Percentiles rank a stretch among this genome's conserved stretches.
These are phyloP conservation scores for Stagonosporopsis chrysanthemi DNA, from an alignment of 2,329 filamentous ascomycete genomes.

Conservation along the genomic window DNA sequence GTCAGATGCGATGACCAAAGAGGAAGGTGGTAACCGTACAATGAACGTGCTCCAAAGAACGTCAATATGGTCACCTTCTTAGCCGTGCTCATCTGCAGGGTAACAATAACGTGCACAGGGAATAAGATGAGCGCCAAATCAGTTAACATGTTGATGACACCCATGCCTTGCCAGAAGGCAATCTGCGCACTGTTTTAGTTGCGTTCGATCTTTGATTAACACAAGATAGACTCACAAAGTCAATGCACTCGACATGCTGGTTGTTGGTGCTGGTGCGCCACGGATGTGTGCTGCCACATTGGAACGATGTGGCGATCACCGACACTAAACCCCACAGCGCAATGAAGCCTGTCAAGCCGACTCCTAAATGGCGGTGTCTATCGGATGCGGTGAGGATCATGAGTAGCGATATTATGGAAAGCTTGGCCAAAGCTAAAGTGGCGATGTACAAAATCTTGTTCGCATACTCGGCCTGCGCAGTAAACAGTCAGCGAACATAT, in stretches of 20 bases:
- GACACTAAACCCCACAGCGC: conserved; percentile 43
- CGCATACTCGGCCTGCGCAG: conserved; percentile 42
- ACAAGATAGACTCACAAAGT: conserved; percentile 30
- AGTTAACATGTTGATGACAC: conserved; percentile 44
- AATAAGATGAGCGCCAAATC: conserved; percentile 45
- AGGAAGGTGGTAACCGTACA: conserved; percentile 27
- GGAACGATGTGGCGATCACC: conserved; percentile 40
- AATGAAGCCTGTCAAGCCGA: conserved; percentile 36
- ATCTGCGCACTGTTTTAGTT: conserved; percentile 24
- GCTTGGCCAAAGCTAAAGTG: conserved; percentile 44
- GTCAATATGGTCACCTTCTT: conserved; percentile 46
- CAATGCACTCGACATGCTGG: conserved; percentile 26
- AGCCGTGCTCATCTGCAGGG: conserved; percentile 44
- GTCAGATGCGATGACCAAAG: not conserved
- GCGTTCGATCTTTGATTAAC: not conserved
- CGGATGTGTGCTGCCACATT: conserved; percentile 40
- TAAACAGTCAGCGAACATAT: not conserved
- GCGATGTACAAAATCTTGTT: conserved; percentile 47
- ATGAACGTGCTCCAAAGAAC: conserved; percentile 43
- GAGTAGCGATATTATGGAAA: conserved; percentile 47
- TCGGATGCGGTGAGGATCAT: conserved; percentile 45
- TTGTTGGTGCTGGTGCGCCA: conserved; percentile 37
- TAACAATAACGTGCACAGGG: conserved; percentile 45
- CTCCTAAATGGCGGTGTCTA: conserved; percentile 39
- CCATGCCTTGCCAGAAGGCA: conserved; percentile 42